phyloP scores from a whole-genome alignment of 495 filamentous ascomycete species.

The Aspergillus egyptiacus region DNA sequence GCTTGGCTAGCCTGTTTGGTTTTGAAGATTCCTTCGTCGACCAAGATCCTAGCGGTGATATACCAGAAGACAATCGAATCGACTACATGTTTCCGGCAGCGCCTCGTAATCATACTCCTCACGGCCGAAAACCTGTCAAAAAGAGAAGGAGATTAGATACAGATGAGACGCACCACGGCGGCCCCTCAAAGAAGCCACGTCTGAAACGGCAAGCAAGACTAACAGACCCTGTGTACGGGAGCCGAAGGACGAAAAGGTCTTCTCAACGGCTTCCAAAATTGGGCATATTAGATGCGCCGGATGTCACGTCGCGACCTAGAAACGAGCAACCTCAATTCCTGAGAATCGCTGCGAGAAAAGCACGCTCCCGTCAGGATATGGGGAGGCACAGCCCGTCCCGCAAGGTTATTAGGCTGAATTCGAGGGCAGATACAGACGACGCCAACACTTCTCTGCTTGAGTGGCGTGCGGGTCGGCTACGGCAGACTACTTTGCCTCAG shows the following conservation, averaged over 20 bases:
- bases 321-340: slow-evolving; percentile 61
- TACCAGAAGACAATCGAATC: slow-evolving; percentile 52
- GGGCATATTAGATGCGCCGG: slow-evolving; percentile 67
- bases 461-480: slow-evolving; percentile 71
- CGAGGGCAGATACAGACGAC: slow-evolving; percentile 67
- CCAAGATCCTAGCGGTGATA: slow-evolving; percentile 32
- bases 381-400: slow-evolving; percentile 69
- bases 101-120: slow-evolving; percentile 23
- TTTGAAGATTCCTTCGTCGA: slow-evolving; percentile 23
- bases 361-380: slow-evolving; percentile 51
- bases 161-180: slow-evolving; percentile 8
- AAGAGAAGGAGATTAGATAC: slow-evolving; percentile 24
- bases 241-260: slow-evolving; percentile 23
- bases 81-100: slow-evolving; percentile 49
- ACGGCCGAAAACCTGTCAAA: slow-evolving; percentile 37
- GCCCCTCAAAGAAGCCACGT: slow-evolving; percentile 24
- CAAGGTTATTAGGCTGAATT: slow-evolving; percentile 70
- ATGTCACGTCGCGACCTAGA: slow-evolving; percentile 26
- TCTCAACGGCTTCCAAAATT: slow-evolving; percentile 43
- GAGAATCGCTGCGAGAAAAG: slow-evolving; percentile 68
- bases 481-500: slow-evolving; percentile 32
- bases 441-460: slow-evolving; percentile 58
- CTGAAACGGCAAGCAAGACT: slow-evolving; percentile 29
- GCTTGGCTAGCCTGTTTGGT: slow-evolving; percentile 12
- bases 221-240: slow-evolving; percentile 29